Conservation (phyloP, 2,329 filamentous ascomycete genomes). For the Tricladium varicosporioides region DNA sequence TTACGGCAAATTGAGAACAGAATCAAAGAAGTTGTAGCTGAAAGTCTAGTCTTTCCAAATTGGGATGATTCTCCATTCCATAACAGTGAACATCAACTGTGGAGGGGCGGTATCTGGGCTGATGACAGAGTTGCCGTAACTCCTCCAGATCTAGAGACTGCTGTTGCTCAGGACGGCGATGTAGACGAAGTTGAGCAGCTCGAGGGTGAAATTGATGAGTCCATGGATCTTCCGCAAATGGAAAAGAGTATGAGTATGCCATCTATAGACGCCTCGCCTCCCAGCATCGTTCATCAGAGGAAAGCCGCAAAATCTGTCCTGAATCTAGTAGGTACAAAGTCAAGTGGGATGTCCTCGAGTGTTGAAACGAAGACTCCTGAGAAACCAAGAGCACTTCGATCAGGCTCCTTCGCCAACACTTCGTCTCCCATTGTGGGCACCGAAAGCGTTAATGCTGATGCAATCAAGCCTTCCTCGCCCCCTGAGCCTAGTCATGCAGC, state of each 20-base stretch:
- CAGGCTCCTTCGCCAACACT: conserved; percentile 60
- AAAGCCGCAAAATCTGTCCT: conserved; percentile 37
- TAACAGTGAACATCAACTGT: conserved; percentile 71
- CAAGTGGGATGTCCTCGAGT: conserved; percentile 47
- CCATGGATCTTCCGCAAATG: conserved; percentile 41
- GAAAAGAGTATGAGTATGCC: conserved; percentile 57
- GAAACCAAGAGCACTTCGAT: conserved; percentile 55
- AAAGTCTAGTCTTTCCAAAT: conserved; percentile 87
- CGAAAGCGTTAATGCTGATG: conserved; percentile 64
- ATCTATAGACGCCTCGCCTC: conserved; percentile 38
- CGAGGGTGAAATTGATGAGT: conserved; percentile 37
- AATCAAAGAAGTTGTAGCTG: conserved; percentile 89
- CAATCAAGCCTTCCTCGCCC: conserved; percentile 53
- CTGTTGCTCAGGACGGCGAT: conserved; percentile 45
- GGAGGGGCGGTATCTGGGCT: conserved; percentile 81
- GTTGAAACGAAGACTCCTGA: conserved; percentile 46
- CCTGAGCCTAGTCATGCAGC: conserved; percentile 59
- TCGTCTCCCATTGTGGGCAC: conserved; percentile 66
- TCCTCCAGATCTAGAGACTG: conserved; percentile 37
- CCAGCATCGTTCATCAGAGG: conserved; percentile 49
- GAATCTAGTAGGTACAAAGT: conserved; percentile 26
- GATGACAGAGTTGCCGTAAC: conserved; percentile 48
- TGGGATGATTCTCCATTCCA: conserved; percentile 97
- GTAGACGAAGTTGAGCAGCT: conserved; percentile 40
- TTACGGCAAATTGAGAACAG: conserved; percentile 90